Evolutionary conservation across 2,329 filamentous ascomycete genomes (phyloP).

Genomic region (Xenoacremonium recifei): DNA sequence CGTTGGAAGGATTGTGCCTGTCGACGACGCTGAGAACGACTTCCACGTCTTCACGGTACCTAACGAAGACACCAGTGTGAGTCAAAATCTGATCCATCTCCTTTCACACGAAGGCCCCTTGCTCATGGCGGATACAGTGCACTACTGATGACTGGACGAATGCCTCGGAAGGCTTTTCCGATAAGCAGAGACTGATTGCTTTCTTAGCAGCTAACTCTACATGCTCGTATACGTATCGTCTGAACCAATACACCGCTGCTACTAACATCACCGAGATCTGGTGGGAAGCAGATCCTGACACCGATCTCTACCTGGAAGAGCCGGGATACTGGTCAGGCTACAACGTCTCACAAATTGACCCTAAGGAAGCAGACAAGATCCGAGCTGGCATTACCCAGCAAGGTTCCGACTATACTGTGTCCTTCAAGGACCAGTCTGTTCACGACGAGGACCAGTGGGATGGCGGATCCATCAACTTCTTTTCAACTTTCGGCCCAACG

Average conservation of each 20-base stretch:
- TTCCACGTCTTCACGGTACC: not conserved
- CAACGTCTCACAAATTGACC: not conserved
- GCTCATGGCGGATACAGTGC: not conserved
- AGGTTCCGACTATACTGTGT: not conserved
- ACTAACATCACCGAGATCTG: not conserved
- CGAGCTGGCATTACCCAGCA: not conserved
- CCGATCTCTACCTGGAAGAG: not conserved
- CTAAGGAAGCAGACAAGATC: not conserved
- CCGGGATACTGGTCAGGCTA: not conserved
- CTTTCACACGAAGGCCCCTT: too few species aligned
- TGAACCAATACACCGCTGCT: not conserved
- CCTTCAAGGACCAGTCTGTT: not conserved
- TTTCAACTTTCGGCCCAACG: constrained; percentile 5
- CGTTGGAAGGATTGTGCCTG: not conserved
- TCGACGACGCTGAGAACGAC: not conserved
- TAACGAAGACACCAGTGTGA: not conserved
- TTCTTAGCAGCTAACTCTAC: not conserved
- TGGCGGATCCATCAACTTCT: constrained; percentile 7
- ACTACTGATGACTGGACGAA: not conserved
- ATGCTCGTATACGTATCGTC: not conserved
- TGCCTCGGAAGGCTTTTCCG: not conserved
- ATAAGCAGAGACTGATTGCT: not conserved
- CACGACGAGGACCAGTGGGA: constrained; percentile 5
- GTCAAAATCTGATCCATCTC: too few species aligned
- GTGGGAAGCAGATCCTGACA: not conserved